These are phyloP conservation scores for Apostasia shenzhenica DNA, from an alignment of 106 monocot genomes.

Conservation along the genomic window DNA sequence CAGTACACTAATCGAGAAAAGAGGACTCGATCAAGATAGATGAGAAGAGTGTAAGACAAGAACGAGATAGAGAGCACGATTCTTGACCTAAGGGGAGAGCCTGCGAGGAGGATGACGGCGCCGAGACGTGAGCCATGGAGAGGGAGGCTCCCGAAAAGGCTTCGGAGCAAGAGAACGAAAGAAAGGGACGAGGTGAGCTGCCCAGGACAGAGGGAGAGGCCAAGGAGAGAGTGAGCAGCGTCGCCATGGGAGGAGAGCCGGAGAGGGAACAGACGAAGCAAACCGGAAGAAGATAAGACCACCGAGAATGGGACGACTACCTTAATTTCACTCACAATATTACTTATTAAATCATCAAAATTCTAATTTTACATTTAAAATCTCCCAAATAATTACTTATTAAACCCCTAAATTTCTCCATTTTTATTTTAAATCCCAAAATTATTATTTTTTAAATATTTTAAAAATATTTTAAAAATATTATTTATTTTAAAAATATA, in stretches of 20 bases:
- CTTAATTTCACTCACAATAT: no score
- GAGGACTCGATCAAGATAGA: neutral
- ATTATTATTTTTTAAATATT: no score
- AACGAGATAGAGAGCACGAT: neutral
- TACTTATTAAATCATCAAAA: no score
- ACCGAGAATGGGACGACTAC: no score
- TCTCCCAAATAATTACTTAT: no score
- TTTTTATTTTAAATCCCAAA: no score
- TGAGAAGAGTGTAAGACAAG: neutral
- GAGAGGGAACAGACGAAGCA: no score
- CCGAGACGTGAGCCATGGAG: neutral
- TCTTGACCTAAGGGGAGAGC: neutral
- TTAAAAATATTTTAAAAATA: no score
- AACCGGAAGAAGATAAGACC: no score
- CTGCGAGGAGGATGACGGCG: neutral
- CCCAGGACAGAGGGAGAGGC: neutral
- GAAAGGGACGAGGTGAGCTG: neutral
- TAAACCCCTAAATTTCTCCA: no score
- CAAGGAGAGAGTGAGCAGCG: constrained; percentile 4
- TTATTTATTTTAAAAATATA: no score
- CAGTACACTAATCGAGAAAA: constrained; percentile 46
- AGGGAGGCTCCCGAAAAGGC: neutral
- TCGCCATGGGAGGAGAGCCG: neutral
- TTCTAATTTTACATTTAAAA: no score
- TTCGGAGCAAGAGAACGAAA: constrained; percentile 5